Evolutionary conservation across 2,329 filamentous ascomycete species (phyloP).

Genomic region (Chrysosporium queenslandicum): DNA sequence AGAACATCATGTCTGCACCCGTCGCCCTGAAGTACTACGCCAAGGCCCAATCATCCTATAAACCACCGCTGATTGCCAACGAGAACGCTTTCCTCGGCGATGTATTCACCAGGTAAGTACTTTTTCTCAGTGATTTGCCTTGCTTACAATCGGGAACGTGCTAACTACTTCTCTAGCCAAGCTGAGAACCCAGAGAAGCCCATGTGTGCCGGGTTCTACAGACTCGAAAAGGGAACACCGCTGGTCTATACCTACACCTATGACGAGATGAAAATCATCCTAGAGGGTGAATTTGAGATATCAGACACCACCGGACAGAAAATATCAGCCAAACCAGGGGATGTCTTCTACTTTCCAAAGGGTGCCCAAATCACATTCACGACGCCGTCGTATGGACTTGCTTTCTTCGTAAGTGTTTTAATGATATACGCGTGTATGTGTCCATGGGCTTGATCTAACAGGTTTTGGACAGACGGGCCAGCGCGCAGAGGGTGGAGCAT

Average conservation of each 20-base stretch:
- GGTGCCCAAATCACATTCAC: constrained; percentile 57
- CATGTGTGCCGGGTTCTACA: constrained; percentile 55
- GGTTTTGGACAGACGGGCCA: constrained; percentile 12
- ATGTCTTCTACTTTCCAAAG: constrained; percentile 60
- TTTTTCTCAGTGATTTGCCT: not conserved
- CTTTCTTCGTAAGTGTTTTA: constrained; percentile 42
- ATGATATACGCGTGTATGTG: not conserved
- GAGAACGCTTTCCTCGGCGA: constrained; percentile 60
- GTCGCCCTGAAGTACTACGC: constrained; percentile 44
- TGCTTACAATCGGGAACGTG: not conserved
- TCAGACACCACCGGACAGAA: constrained; percentile 51
- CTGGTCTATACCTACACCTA: constrained; percentile 61
- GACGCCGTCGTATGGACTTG: constrained; percentile 51
- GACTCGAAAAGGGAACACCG: constrained; percentile 56
- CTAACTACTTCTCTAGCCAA: constrained; percentile 32
- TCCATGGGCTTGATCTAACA: not conserved
- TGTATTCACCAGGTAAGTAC: constrained; percentile 43
- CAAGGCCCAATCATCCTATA: constrained; percentile 50
- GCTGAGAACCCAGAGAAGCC: constrained; percentile 49
- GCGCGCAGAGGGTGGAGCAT: constrained; percentile 12
- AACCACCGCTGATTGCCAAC: constrained; percentile 56
- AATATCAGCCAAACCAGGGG: constrained; percentile 51
- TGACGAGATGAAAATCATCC: constrained; percentile 64
- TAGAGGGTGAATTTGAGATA: constrained; percentile 58
- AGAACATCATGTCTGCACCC: constrained; percentile 15